Evolutionary conservation across 345 rosid species (phyloP).

Genomic region (Psidium guajava): DNA sequence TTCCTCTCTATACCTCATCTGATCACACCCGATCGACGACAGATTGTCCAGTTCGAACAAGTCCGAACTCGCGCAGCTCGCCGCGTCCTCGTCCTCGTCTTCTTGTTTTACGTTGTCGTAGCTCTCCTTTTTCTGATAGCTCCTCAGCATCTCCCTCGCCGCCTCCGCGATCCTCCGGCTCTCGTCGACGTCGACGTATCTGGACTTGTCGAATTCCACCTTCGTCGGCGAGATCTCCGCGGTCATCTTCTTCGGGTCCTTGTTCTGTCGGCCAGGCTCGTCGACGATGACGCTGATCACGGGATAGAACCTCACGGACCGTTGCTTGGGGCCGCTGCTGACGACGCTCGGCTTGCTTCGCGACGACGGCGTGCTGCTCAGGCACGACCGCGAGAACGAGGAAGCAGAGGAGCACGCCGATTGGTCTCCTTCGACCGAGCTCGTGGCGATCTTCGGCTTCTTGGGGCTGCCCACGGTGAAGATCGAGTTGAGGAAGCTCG

Average conservation of each 20-base stretch:
- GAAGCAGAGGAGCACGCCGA: slow-evolving; percentile 76
- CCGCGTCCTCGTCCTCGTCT: slow-evolving; percentile 9
- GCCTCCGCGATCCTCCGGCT: slow-evolving; percentile 45
- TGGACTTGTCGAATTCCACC: not conserved
- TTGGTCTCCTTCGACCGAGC: not conserved
- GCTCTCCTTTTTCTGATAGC: slow-evolving; percentile 31
- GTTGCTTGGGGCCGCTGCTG: slow-evolving; percentile 25
- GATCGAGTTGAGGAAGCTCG: slow-evolving; percentile 72
- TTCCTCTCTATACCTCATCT: slow-evolving; percentile 60
- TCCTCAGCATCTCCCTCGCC: slow-evolving; percentile 55
- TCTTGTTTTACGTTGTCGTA: not conserved
- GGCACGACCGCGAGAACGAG: slow-evolving; percentile 80
- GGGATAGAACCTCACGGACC: slow-evolving; percentile 72
- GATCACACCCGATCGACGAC: slow-evolving; percentile 48
- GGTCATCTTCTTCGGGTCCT: not conserved
- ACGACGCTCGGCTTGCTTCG: slow-evolving; percentile 15
- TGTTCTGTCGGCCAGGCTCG: slow-evolving; percentile 9
- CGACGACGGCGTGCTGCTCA: slow-evolving; percentile 65
- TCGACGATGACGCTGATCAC: slow-evolving; percentile 71
- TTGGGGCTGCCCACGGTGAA: slow-evolving; percentile 34
- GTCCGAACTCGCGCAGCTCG: slow-evolving; percentile 90
- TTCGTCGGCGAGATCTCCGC: not conserved
- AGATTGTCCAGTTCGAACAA: slow-evolving; percentile 87
- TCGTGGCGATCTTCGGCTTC: slow-evolving; percentile 30
- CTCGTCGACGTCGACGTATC: slow-evolving; percentile 27